Evolutionary conservation across 495 filamentous ascomycete species (phyloP).

Genomic region (Penicillium ucsense): DNA sequence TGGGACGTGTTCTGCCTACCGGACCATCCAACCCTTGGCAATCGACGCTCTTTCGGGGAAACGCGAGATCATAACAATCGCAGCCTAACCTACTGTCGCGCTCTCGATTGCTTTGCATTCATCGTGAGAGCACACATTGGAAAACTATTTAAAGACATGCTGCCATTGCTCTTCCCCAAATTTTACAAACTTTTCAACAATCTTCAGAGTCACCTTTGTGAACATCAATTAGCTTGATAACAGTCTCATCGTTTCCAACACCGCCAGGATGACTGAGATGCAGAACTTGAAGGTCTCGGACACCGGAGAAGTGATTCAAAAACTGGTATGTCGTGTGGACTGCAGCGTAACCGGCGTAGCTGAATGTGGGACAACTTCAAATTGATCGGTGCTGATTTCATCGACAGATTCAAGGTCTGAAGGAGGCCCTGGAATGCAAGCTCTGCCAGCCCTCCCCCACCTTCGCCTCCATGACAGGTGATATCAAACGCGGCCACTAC

Average conservation of each 20-base stretch:
- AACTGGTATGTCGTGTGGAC: conserved; percentile 1
- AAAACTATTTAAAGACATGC: background rate
- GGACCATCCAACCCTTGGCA: too few relatives aligned
- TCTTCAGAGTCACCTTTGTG: background rate
- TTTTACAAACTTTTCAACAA: background rate
- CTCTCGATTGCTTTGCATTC: too few relatives aligned
- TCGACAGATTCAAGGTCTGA: conserved; percentile 9
- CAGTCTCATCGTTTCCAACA: background rate
- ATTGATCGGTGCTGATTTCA: background rate
- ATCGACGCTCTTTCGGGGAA: too few relatives aligned
- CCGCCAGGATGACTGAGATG: background rate
- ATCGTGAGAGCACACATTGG: background rate
- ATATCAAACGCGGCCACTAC: conserved; percentile 15
- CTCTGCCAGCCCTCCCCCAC: conserved; percentile 15
- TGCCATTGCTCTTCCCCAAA: background rate
- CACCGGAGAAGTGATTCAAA: background rate
- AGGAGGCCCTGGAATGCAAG: conserved; percentile 25
- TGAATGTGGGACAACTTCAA: background rate
- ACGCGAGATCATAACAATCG: too few relatives aligned
- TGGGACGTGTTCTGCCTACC: too few relatives aligned
- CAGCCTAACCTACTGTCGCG: too few relatives aligned
- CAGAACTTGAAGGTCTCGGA: background rate
- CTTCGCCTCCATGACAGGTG: conserved; percentile 12
- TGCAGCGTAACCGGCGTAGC: too few relatives aligned
- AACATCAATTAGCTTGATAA: background rate